phyloP scores from a whole-genome alignment of 2,329 filamentous ascomycete species.

The Diaporthe australafricana region DNA sequence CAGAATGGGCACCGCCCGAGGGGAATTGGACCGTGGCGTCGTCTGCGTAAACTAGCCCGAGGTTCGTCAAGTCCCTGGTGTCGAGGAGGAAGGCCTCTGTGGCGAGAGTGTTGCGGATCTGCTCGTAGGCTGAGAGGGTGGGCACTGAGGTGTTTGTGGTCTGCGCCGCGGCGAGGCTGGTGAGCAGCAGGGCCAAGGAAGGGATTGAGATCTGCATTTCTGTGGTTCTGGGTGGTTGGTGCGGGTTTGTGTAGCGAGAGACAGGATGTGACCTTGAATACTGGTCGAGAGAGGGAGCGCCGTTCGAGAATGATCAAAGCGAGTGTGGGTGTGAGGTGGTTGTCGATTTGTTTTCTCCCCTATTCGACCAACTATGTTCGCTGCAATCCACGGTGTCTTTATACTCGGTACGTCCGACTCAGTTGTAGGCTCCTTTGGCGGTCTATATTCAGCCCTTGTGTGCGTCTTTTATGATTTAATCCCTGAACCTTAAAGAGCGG shows the following conservation, averaged over 20 bases:
- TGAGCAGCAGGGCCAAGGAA: background rate
- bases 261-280: background rate
- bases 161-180: constrained; percentile 3
- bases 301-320: background rate
- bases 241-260: background rate
- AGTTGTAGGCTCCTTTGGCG: background rate
- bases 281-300: too few species aligned
- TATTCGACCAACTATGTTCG: background rate
- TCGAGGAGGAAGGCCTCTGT: constrained; percentile 15
- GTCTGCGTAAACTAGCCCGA: constrained; percentile 7
- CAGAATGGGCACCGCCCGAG: background rate
- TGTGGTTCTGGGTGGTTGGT: background rate
- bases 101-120: constrained; percentile 21
- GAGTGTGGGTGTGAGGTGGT: background rate
- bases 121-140: constrained; percentile 17
- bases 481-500: constrained; percentile 6
- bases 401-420: background rate
- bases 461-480: background rate
- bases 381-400: background rate
- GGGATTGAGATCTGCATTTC: constrained; percentile 1
- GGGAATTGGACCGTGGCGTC: background rate
- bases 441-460: background rate
- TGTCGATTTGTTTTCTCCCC: background rate
- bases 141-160: background rate
- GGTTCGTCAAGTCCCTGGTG: constrained; percentile 20